Evolutionary conservation across 1,139 yeast genomes (phyloP), one percentile per base, ranked within the genome.

Genomic region (Diutina mesorugosa): DNA sequence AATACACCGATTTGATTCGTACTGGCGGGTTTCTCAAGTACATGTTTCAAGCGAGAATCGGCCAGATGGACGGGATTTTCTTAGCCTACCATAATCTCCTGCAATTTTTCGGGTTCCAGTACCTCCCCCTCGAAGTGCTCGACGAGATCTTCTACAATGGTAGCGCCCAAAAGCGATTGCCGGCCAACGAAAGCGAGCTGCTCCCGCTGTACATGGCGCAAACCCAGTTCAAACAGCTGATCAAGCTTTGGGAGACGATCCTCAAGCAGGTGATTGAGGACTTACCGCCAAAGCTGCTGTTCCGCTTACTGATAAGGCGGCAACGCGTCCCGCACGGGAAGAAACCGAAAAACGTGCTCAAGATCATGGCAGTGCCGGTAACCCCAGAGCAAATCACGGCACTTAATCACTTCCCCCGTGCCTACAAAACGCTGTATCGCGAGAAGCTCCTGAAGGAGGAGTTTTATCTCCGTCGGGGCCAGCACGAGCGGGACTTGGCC

Each of bases 21-120:
- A 81, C 93, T 1, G 79, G 78, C 1, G 86, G 95, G 0, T 70
- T 93, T 70, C 72, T 93, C 63, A 93, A 93, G 68, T 93, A 91
- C 66, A 79, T 89, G 12, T 76, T 91, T 61, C 99, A 93, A 67
- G 98, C 97, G 0, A 77, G 97, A 60, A 87, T 93, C 55, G 99
- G 99, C 1, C 84, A 87, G 63, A 93, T 93, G 99, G 97, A 91
- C 68, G 99, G 99, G 6, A 90, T 93, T 5, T 90, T 88, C 62
- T 76, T 93, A 29, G 97, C 97, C 0, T 93, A 86, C 67, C 99
- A 93, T 69, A 93, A 90, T 66, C 78, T 90, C 57, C 78, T 81
- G 51, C 75, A 84, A 53, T 81, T 91, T 65, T 88, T 93, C 69
- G 99, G 98, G 3, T 93, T 90, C 69, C 93, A 90, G 67, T 93